A percentile compares a stretch with the other conserved stretches of the same genome.
These are phyloP conservation scores for Cyphellophora attinorum DNA, from an alignment of 2,329 filamentous ascomycete genomes.

Conservation along the genomic window DNA sequence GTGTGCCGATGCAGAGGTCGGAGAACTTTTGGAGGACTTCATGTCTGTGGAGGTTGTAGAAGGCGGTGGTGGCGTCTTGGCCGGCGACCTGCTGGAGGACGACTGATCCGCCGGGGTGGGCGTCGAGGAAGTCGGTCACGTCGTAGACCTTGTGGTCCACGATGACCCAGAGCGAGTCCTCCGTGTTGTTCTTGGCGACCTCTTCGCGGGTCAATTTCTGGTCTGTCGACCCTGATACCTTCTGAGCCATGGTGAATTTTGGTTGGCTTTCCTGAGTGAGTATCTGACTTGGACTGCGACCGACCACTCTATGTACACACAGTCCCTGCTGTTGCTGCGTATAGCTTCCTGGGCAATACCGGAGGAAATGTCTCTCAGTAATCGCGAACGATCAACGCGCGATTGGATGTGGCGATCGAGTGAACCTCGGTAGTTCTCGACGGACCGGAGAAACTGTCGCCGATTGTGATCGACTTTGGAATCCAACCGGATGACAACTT, in stretches of 20 bases:
- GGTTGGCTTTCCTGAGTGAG: too few species aligned
- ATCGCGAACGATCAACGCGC: too few species aligned
- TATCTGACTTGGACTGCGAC: background rate
- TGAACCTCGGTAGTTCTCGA: too few species aligned
- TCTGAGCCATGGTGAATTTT: slow-evolving; percentile 6
- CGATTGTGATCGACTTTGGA: too few species aligned
- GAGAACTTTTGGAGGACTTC: slow-evolving; percentile 78
- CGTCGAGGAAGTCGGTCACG: slow-evolving; percentile 46
- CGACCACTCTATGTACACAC: too few species aligned
- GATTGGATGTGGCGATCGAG: too few species aligned
- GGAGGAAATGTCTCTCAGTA: too few species aligned
- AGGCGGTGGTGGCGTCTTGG: slow-evolving; percentile 31
- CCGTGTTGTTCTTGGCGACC: slow-evolving; percentile 40
- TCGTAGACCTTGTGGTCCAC: slow-evolving; percentile 53
- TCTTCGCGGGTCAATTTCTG: slow-evolving; percentile 18
- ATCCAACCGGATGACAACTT: too few species aligned
- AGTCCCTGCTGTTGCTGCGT: too few species aligned
- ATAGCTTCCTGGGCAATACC: too few species aligned
- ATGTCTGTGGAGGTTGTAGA: slow-evolving; percentile 82
- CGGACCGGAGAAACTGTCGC: too few species aligned
- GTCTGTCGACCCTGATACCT: slow-evolving; percentile 9
- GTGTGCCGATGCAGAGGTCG: slow-evolving; percentile 62
- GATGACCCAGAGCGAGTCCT: slow-evolving; percentile 43
- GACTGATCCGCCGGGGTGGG: slow-evolving; percentile 44
- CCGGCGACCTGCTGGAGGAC: slow-evolving; percentile 32